Evolutionary conservation across 139 green algal species (phyloP).

Genomic region (Edaphochlamys debaryana): DNA sequence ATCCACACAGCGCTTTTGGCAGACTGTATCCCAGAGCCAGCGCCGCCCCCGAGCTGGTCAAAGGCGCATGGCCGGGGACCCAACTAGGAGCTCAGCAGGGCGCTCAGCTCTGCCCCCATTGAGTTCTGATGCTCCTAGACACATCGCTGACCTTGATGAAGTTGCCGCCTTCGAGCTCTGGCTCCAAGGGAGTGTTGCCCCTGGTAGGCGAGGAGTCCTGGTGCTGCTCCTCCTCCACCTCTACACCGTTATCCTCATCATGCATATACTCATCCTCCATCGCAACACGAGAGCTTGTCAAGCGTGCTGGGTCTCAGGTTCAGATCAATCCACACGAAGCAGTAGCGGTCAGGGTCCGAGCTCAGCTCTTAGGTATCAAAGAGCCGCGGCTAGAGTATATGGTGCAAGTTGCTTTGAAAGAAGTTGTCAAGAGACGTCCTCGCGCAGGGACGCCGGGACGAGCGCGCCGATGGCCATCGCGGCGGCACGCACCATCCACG

Average conservation of each 20-base stretch:
- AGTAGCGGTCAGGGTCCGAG: no score
- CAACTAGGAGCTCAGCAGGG: background rate
- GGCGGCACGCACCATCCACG: no score
- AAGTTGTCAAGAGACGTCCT: no score
- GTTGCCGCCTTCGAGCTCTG: background rate
- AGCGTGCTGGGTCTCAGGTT: no score
- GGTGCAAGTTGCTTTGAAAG: no score
- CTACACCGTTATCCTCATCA: background rate
- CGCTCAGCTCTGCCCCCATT: background rate
- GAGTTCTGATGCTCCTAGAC: background rate
- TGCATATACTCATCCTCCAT: background rate
- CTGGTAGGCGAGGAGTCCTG: background rate
- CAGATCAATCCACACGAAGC: no score
- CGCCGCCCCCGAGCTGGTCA: background rate
- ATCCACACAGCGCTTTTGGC: no score
- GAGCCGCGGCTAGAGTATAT: no score
- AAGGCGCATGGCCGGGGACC: background rate
- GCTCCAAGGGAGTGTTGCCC: constrained; percentile 4
- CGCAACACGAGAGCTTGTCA: no score
- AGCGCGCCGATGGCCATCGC: no score
- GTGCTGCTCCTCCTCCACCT: background rate
- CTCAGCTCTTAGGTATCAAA: no score
- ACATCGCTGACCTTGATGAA: constrained; percentile 17
- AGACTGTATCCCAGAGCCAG: background rate
- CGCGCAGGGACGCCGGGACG: no score